phyloP scores from a whole-genome alignment of 345 rosid genomes.

The Linum trigynum region DNA sequence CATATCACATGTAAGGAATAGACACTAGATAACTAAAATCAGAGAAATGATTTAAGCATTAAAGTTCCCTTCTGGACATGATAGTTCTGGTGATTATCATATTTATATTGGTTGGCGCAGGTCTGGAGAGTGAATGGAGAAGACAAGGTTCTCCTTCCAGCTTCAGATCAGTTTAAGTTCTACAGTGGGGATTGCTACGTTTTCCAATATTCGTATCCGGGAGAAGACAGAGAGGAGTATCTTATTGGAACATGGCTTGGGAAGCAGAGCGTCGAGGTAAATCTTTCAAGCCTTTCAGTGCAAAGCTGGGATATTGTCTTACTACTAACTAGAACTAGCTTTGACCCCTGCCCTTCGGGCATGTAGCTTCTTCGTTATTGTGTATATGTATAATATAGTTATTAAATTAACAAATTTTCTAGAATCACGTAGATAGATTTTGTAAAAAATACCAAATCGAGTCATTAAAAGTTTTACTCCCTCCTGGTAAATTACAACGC shows the following conservation, averaged over 20 bases:
- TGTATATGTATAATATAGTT: too few species aligned
- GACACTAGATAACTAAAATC: not conserved
- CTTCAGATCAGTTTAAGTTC: slow-evolving; percentile 57
- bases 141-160: slow-evolving; percentile 41
- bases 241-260: slow-evolving; percentile 74
- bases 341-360: too few species aligned
- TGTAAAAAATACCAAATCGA: too few species aligned
- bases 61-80: not conserved
- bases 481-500: too few species aligned
- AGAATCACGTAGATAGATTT: too few species aligned
- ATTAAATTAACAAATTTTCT: too few species aligned
- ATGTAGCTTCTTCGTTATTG: too few species aligned
- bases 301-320: not conserved
- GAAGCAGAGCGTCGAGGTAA: slow-evolving; percentile 47
- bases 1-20: not conserved
- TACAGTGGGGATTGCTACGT: slow-evolving; percentile 72
- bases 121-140: slow-evolving; percentile 63
- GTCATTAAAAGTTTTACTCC: too few species aligned
- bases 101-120: slow-evolving; percentile 32
- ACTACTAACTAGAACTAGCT: not conserved
- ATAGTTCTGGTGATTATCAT: not conserved
- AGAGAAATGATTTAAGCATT: not conserved
- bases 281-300: slow-evolving; percentile 8
- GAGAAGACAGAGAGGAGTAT: slow-evolving; percentile 42
- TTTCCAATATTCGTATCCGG: slow-evolving; percentile 50